Base-by-base conservation (phyloP, 257 asterid genomes). In the Ehretia macrophylla region DNA sequence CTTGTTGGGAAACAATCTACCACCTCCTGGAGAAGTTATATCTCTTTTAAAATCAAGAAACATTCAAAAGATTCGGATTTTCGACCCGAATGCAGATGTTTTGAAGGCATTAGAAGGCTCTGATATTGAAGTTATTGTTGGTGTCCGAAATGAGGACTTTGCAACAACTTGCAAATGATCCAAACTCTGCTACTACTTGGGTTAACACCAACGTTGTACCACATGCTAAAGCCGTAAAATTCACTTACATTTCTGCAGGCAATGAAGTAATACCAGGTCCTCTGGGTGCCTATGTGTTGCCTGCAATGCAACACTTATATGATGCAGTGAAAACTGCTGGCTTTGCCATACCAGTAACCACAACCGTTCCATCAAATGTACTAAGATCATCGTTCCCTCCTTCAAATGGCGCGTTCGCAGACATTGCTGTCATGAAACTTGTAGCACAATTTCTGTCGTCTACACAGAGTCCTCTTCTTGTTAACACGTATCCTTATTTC, bases 181-280 rank as follows among this genome's bases (percentile, higher is more conserved):
- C 62, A 1, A 10, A 73, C 1, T 72, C 60, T 5, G 81, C 85
- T 0, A 22, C 58, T 1, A 12, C 64, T 1, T 81, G 85, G 88
- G 69, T 81, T 4, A 18, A 17, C 4, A 46, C 63, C 14, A 60
- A 78, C 58, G 50, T 79, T 21, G 10, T 55, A 1, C 85, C 83
- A 5, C 61, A 75, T 38, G 22, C 20, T 0, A 17, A 64, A 0
- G 21, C 32, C 0, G 39, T 71, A 0, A 51, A 44, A 0, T 18
- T 78, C 63, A 51, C 67, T 4, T 37, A 48, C 67, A 50, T 81
- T 23, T 38, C 75, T 0, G 83, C 60, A 5, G 85, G 88, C n/a
- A 78, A 78, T 38, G 85, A 78, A 65, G 85, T 81, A 1, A 55
- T 73, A 47, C 84, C 84, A 0, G 75, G 77, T 13, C 58, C 62